Evolutionary conservation across 305 asterid genomes (phyloP).

Genomic region (Fraxinus sp.): DNA sequence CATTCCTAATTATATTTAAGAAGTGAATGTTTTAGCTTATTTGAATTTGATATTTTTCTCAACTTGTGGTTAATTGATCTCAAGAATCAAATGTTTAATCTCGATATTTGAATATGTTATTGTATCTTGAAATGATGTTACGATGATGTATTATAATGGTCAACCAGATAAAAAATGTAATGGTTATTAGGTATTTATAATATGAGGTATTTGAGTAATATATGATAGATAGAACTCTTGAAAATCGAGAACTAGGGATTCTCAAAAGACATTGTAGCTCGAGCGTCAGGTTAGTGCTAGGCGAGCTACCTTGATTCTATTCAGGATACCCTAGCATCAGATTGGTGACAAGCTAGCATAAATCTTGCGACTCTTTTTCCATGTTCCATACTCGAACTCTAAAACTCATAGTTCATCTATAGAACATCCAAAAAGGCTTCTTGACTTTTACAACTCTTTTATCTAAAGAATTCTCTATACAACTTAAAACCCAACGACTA

Average conservation of each 20-base stretch:
- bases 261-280: background rate
- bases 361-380: background rate
- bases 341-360: background rate
- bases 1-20: background rate
- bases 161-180: background rate
- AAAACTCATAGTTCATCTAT: background rate
- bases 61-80: background rate
- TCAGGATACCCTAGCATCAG: background rate
- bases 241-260: background rate
- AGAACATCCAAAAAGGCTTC: background rate
- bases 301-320: background rate
- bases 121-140: background rate
- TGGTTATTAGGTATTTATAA: background rate
- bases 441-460: background rate
- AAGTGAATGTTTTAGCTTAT: too few species aligned
- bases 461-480: background rate
- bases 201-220: background rate
- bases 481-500: background rate
- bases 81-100: background rate
- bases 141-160: background rate
- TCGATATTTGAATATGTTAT: too few species aligned
- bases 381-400: background rate
- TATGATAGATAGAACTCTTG: background rate
- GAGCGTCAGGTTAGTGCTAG: background rate
- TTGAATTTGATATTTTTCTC: background rate